A percentile compares a stretch with the other conserved stretches of the same genome.
phyloP scores from a whole-genome alignment of 306 rosid genomes.

The Acacia melanoxylon region DNA sequence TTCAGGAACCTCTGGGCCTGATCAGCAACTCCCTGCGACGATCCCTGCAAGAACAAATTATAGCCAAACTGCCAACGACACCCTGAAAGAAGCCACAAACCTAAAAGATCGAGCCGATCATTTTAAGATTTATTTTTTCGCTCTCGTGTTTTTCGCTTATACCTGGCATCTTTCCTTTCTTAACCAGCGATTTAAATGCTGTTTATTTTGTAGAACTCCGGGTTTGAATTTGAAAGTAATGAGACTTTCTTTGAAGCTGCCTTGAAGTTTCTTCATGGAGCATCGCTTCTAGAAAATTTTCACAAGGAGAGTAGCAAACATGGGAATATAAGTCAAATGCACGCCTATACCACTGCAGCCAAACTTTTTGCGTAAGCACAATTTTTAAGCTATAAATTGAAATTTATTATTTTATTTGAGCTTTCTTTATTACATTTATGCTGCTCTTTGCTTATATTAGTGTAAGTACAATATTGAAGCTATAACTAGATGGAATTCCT shows the following conservation, averaged over 20 bases:
- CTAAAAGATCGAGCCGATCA: constrained; percentile 67
- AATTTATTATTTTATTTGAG: constrained; percentile 5
- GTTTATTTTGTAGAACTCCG: constrained; percentile 50
- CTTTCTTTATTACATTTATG: background rate
- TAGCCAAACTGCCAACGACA: constrained; percentile 43
- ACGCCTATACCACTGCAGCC: constrained; percentile 61
- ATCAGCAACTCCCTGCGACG: constrained; percentile 42
- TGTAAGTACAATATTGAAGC: background rate
- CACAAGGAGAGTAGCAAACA: constrained; percentile 53
- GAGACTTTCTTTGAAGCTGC: constrained; percentile 89
- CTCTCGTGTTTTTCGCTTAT: constrained; percentile 23
- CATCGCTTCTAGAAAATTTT: constrained; percentile 57
- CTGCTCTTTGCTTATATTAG: background rate
- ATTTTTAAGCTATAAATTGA: background rate
- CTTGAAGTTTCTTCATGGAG: constrained; percentile 83
- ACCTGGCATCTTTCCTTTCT: constrained; percentile 19
- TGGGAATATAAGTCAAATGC: constrained; percentile 63
- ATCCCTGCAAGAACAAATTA: constrained; percentile 48
- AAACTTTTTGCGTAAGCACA: constrained; percentile 68
- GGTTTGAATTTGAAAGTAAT: constrained; percentile 72
- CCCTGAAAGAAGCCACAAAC: constrained; percentile 60
- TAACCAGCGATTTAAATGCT: constrained; percentile 22
- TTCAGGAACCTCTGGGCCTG: constrained; percentile 36
- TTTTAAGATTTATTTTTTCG: constrained; percentile 23
- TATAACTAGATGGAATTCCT: background rate